Percentiles rank a stretch among this genome's conserved stretches.
Evolutionary conservation across 768 basidiomycete species (phyloP).

Genomic region (Termitomyces sp.): DNA sequence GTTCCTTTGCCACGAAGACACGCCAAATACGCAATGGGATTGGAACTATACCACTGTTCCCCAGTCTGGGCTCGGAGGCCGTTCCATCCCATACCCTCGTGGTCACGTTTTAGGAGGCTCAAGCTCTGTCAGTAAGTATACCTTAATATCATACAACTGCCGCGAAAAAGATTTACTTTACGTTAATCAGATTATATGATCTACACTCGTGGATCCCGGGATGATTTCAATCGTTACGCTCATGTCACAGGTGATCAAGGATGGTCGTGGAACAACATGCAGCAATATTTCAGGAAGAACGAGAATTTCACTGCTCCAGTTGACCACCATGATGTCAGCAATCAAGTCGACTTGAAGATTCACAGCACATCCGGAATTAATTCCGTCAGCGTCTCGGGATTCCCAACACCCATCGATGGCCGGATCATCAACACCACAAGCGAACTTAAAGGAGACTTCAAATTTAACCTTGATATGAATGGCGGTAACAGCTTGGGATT

Average conservation of each 20-base stretch:
- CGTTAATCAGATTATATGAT: background rate
- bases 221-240: constrained; percentile 28
- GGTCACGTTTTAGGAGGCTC: constrained; percentile 8
- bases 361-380: constrained; percentile 24
- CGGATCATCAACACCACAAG: constrained; percentile 23
- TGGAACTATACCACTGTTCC: constrained; percentile 11
- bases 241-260: constrained; percentile 24
- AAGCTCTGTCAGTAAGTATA: constrained; percentile 5
- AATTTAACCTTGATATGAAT: constrained; percentile 18
- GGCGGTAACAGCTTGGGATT: constrained; percentile 19
- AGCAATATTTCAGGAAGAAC: constrained; percentile 24
- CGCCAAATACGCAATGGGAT: constrained; percentile 7
- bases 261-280: constrained; percentile 28
- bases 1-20: constrained; percentile 2
- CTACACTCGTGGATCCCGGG: constrained; percentile 1
- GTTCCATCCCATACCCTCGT: constrained; percentile 5
- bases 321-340: constrained; percentile 23
- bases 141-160: background rate
- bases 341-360: constrained; percentile 23
- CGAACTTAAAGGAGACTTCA: constrained; percentile 16
- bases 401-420: constrained; percentile 17
- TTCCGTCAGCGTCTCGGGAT: constrained; percentile 22
- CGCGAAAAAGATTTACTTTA: background rate
- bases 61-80: constrained; percentile 4
- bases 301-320: constrained; percentile 19